Percentiles rank a stretch among this genome's conserved stretches.
Conservation (phyloP, 495 filamentous ascomycete genomes). For the Xylaria scruposa region DNA sequence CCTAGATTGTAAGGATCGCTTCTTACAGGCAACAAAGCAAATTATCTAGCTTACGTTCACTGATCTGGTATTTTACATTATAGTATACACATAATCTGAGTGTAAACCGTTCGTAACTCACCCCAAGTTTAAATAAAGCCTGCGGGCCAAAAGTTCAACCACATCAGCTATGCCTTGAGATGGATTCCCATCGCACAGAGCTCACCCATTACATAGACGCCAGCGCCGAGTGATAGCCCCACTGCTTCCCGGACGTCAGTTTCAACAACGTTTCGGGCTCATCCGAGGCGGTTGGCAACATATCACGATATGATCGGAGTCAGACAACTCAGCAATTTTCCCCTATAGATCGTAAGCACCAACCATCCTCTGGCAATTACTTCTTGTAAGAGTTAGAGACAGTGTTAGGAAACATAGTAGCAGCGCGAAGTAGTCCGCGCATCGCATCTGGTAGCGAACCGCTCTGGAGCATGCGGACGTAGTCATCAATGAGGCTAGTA, state of each 20-base stretch:
- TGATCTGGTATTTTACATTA: not conserved
- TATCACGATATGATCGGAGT: not conserved
- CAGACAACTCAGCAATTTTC: not conserved
- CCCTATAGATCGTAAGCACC: not conserved
- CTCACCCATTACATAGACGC: not conserved
- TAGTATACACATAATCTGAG: not conserved
- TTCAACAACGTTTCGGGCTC: not conserved
- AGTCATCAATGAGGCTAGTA: conserved; percentile 41
- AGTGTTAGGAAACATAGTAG: conserved; percentile 36
- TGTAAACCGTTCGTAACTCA: not conserved
- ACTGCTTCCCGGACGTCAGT: not conserved
- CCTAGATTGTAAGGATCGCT: not conserved
- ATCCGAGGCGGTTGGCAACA: not conserved
- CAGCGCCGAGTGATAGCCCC: not conserved
- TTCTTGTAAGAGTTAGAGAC: conserved; percentile 26
- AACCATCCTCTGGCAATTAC: not conserved
- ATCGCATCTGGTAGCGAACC: conserved; percentile 46
- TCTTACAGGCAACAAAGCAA: not conserved
- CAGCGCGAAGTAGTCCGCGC: conserved; percentile 45
- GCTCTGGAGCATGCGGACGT: conserved; percentile 37
- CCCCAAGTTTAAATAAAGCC: not conserved
- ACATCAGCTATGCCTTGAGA: not conserved
- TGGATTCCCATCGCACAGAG: not conserved
- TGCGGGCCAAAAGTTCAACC: not conserved
- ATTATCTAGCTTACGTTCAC: not conserved